phyloP scores from a whole-genome alignment of 495 filamentous ascomycete species.

The Parathielavia hyrcaniae region DNA sequence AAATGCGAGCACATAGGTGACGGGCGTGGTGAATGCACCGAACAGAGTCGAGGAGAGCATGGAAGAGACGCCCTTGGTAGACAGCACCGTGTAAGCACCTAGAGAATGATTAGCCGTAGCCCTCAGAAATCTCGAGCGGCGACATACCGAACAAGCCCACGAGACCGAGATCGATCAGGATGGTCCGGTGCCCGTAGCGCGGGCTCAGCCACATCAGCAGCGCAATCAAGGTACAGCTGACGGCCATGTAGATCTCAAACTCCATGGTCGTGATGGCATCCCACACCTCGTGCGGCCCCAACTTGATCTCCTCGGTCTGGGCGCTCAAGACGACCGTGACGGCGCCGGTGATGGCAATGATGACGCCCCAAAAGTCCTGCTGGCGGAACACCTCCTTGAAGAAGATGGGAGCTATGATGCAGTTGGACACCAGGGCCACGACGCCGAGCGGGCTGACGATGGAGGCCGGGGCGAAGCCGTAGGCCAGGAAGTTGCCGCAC shows the following conservation, averaged over 20 bases:
- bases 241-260: slow-evolving; percentile 81
- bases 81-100: slow-evolving; percentile 92
- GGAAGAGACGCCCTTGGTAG: slow-evolving; percentile 93
- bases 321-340: slow-evolving; percentile 91
- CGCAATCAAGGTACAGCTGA: slow-evolving; percentile 66
- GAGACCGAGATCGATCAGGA: slow-evolving; percentile 86
- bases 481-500: slow-evolving; percentile 92
- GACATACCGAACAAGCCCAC: slow-evolving; percentile 83
- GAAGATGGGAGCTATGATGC: slow-evolving; percentile 87
- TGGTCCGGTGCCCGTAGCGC: slow-evolving; percentile 72
- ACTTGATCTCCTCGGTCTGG: slow-evolving; percentile 78
- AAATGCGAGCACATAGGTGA: slow-evolving; percentile 76
- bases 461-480: slow-evolving; percentile 96
- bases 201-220: slow-evolving; percentile 74
- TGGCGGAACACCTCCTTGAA: slow-evolving; percentile 81
- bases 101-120: not conserved
- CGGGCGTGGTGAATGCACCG: slow-evolving; percentile 79
- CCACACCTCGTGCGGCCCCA: slow-evolving; percentile 87
- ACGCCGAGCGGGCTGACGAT: slow-evolving; percentile 96
- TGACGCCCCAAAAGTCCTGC: slow-evolving; percentile 82
- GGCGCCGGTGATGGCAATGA: slow-evolving; percentile 78
- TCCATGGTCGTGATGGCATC: slow-evolving; percentile 80
- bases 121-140: not conserved
- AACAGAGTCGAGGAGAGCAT: slow-evolving; percentile 84
- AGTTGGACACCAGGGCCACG: slow-evolving; percentile 91